These are phyloP conservation scores for Pyricularia sp. DNA, from an alignment of 2,329 filamentous ascomycete genomes.

Conservation along the genomic window DNA sequence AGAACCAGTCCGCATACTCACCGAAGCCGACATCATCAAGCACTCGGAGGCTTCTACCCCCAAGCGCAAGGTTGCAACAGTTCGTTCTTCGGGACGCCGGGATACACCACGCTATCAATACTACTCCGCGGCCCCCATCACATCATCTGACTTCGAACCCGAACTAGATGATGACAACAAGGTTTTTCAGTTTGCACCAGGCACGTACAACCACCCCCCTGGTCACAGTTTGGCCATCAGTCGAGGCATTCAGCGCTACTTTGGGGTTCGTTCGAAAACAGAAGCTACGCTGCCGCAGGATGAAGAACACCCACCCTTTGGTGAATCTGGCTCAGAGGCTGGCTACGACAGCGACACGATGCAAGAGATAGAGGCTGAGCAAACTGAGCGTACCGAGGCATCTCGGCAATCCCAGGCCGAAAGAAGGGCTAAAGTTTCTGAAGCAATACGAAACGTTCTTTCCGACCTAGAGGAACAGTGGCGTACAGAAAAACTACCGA, in stretches of 20 bases:
- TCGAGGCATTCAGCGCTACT: neutral
- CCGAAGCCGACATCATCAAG: neutral
- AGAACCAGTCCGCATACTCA: neutral
- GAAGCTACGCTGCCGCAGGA: conserved; percentile 10
- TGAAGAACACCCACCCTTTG: conserved; percentile 34
- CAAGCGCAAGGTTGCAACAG: neutral
- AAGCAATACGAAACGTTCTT: conserved; percentile 28
- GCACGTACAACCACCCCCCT: neutral
- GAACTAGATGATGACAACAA: neutral
- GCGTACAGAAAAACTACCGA: conserved; percentile 43
- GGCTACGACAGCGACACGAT: conserved; percentile 21
- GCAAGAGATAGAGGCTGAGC: conserved; percentile 48
- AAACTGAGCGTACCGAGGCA: conserved; percentile 19
- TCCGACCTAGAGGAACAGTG: conserved; percentile 40
- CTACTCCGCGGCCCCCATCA: neutral
- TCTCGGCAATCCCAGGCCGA: conserved; percentile 20
- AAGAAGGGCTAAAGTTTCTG: conserved; percentile 29
- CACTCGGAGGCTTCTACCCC: neutral
- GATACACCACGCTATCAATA: neutral
- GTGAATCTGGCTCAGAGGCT: conserved; percentile 38
- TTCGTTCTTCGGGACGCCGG: neutral
- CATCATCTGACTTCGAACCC: neutral
- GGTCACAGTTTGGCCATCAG: neutral
- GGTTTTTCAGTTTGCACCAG: neutral
- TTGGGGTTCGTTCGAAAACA: neutral